Percentiles rank a stretch among this genome's conserved stretches.
These are phyloP conservation scores for Penicillium concentricum DNA, from an alignment of 2,329 filamentous ascomycete genomes.

Conservation along the genomic window DNA sequence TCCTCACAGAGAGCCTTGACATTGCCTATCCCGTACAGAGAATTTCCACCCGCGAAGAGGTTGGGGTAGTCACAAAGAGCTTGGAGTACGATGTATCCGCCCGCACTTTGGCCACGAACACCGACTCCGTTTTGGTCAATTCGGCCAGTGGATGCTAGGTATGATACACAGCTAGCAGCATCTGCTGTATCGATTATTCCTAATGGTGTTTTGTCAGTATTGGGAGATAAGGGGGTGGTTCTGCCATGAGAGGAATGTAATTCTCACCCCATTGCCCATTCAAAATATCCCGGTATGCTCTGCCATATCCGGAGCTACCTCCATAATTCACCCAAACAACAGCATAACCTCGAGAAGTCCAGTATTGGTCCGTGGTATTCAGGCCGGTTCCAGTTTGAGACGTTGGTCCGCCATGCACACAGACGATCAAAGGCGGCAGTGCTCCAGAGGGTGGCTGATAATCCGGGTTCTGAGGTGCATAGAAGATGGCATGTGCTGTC, in stretches of 20 bases:
- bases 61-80: slow-evolving; percentile 35
- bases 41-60: slow-evolving; percentile 44
- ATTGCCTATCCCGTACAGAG: slow-evolving; percentile 52
- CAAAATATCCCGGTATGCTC: slow-evolving; percentile 49
- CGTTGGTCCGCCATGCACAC: slow-evolving; percentile 38
- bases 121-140: slow-evolving; percentile 44
- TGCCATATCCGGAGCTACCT: slow-evolving; percentile 53
- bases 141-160: slow-evolving; percentile 38
- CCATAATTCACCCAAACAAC: slow-evolving; percentile 52
- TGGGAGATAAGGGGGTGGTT: no score
- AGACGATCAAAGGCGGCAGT: slow-evolving; percentile 51
- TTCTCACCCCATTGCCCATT: slow-evolving; percentile 50
- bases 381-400: slow-evolving; percentile 44
- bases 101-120: slow-evolving; percentile 51
- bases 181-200: slow-evolving; percentile 48
- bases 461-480: slow-evolving; percentile 49
- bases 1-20: slow-evolving; percentile 44
- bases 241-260: background rate
- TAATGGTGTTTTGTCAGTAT: background rate
- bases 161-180: slow-evolving; percentile 45
- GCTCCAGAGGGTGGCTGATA: slow-evolving; percentile 40
- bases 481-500: slow-evolving; percentile 46
- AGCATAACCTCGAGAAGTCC: slow-evolving; percentile 54
- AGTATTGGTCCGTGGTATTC: slow-evolving; percentile 48
- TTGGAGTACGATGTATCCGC: slow-evolving; percentile 54